Conservation (phyloP, 345 rosid species). For the Cardamine chenopodiifolia region DNA sequence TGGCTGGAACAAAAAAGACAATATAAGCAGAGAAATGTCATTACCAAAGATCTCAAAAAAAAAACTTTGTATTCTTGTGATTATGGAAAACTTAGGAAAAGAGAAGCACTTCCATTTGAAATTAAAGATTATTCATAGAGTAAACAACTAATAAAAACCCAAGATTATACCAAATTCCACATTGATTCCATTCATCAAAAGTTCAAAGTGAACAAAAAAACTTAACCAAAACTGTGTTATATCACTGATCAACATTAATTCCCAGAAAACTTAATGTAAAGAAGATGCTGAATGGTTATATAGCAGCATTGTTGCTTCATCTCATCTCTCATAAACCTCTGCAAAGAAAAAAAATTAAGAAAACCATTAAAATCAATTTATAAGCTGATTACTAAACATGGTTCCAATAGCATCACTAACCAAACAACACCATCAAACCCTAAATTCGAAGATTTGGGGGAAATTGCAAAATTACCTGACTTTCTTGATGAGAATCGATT, state of each 20-base stretch:
- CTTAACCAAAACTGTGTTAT: slow-evolving; percentile 7
- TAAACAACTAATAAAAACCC: slow-evolving; percentile 13
- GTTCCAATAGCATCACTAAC: neutral
- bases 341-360: slow-evolving; percentile 14
- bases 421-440: slow-evolving; percentile 3
- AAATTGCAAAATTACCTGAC: slow-evolving; percentile 50
- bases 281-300: slow-evolving; percentile 22
- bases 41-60: neutral
- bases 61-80: too few species aligned
- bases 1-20: slow-evolving; percentile 4
- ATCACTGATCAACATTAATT: slow-evolving; percentile 25
- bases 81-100: neutral
- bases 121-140: slow-evolving; percentile 9
- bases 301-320: neutral
- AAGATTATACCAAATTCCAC: slow-evolving; percentile 22
- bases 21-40: neutral
- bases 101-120: neutral
- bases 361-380: slow-evolving; percentile 4
- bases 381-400: too few species aligned
- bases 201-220: neutral
- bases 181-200: slow-evolving; percentile 24
- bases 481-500: slow-evolving; percentile 72
- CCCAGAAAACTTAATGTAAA: slow-evolving; percentile 13
- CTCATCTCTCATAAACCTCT: slow-evolving; percentile 41
- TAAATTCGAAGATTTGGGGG: neutral